These are phyloP conservation scores for Iodosphaeria phyllophila DNA, from an alignment of 2,329 filamentous ascomycete genomes.

Conservation along the genomic window DNA sequence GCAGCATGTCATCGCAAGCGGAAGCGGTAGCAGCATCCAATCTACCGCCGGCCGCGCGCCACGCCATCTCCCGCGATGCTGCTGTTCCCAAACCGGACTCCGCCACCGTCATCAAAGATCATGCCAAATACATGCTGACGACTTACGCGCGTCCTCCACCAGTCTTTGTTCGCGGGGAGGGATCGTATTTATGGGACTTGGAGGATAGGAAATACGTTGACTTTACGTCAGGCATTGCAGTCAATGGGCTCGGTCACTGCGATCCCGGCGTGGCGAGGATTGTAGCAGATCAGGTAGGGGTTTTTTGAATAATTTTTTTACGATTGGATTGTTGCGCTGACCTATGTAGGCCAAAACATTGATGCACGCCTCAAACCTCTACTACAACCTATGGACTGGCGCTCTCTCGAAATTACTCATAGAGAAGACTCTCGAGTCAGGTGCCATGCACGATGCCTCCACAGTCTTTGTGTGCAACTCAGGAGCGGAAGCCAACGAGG, in stretches of 20 bases:
- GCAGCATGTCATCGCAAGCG: slow-evolving; percentile 10
- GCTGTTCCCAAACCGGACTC: slow-evolving; percentile 25
- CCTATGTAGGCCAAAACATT: slow-evolving; percentile 44
- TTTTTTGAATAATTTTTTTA: too few relatives aligned
- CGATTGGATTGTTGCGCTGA: too few relatives aligned
- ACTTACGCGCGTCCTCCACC: slow-evolving; percentile 84
- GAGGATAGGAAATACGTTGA: slow-evolving; percentile 84
- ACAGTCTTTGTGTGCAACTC: slow-evolving; percentile 92
- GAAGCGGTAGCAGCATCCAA: slow-evolving; percentile 8
- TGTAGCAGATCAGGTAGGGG: slow-evolving; percentile 52
- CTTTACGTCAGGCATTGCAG: slow-evolving; percentile 89
- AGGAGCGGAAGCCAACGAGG: slow-evolving; percentile 92
- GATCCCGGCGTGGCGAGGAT: slow-evolving; percentile 61
- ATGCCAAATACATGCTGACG: slow-evolving; percentile 80
- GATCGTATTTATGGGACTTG: slow-evolving; percentile 76
- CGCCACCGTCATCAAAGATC: slow-evolving; percentile 52
- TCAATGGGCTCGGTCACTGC: slow-evolving; percentile 82
- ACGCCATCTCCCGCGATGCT: slow-evolving; percentile 10
- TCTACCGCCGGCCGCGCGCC: slow-evolving; percentile 8
- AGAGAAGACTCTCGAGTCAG: slow-evolving; percentile 59
- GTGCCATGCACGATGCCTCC: slow-evolving; percentile 62
- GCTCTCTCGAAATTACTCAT: slow-evolving; percentile 73
- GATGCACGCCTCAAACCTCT: slow-evolving; percentile 86
- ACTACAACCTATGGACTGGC: slow-evolving; percentile 93
- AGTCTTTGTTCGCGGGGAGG: slow-evolving; percentile 76